phyloP scores from a whole-genome alignment of 2,329 filamentous ascomycete genomes.

The Pseudocercospora pini-densiflorae region DNA sequence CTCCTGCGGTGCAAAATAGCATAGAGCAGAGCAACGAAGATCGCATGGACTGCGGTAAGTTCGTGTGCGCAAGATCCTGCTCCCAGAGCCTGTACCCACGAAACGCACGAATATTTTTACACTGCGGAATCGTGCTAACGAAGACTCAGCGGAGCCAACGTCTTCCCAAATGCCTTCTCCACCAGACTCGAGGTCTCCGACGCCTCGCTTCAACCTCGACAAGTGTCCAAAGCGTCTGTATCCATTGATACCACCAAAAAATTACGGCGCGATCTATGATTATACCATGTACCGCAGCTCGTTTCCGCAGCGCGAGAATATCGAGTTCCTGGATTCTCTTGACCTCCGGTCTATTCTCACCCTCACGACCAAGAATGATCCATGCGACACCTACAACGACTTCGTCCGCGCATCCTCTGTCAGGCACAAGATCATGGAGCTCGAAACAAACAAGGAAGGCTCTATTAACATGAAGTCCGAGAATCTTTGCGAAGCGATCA shows the following conservation, averaged over 20 bases:
- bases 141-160: conserved; percentile 3
- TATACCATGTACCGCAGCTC: conserved; percentile 79
- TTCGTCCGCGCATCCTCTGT: conserved; percentile 73
- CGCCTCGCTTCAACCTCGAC: conserved; percentile 28
- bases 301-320: conserved; percentile 74
- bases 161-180: conserved; percentile 35
- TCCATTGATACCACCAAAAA: conserved; percentile 60
- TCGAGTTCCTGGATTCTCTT: conserved; percentile 69
- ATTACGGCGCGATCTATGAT: conserved; percentile 76
- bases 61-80: too few species aligned
- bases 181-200: conserved; percentile 27
- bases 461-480: conserved; percentile 64
- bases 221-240: conserved; percentile 42
- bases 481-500: conserved; percentile 73
- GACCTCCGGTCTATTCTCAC: conserved; percentile 77
- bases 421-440: conserved; percentile 73
- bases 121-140: background rate
- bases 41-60: conserved; percentile 1
- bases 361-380: conserved; percentile 51
- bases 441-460: conserved; percentile 85
- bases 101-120: background rate
- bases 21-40: background rate
- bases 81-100: too few species aligned
- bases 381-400: conserved; percentile 51
- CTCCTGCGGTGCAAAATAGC: background rate